Conservation (phyloP, 2,329 filamentous ascomycete species). For the Helotiales sp. region DNA sequence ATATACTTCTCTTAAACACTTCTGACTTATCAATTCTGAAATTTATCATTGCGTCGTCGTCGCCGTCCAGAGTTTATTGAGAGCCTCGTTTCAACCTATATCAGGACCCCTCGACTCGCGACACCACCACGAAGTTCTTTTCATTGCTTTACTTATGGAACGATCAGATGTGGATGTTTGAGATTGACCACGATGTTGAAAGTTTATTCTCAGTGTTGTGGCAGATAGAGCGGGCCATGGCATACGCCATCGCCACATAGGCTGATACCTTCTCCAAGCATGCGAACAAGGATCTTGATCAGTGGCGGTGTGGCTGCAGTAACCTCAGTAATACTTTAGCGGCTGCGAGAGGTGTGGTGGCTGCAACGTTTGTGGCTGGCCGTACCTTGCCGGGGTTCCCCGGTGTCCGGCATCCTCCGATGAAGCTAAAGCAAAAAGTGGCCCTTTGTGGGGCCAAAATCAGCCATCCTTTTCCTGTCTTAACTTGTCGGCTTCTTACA, state of each 20-base stretch:
- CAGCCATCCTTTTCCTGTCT: no score
- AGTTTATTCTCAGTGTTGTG: neutral
- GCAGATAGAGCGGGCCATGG: neutral
- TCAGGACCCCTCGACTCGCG: neutral
- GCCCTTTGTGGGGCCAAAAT: no score
- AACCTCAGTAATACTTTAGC: neutral
- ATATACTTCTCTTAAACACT: neutral
- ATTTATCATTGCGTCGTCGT: neutral
- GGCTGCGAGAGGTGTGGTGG: neutral
- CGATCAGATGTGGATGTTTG: neutral
- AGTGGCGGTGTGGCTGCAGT: neutral
- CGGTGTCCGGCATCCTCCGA: neutral
- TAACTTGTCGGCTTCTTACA: no score
- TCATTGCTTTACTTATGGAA: neutral
- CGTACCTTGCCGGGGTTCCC: no score
- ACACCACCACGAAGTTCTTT: neutral
- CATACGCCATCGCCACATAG: neutral
- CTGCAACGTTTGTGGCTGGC: neutral
- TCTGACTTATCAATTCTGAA: neutral
- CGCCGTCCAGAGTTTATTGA: neutral
- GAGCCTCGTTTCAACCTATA: neutral
- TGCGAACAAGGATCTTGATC: neutral
- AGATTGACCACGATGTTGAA: neutral
- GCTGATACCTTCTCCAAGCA: neutral
- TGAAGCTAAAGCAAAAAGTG: neutral